These are phyloP conservation scores for Candida tropicalis DNA, from an alignment of 1,139 yeast species.

Conservation along the genomic window DNA sequence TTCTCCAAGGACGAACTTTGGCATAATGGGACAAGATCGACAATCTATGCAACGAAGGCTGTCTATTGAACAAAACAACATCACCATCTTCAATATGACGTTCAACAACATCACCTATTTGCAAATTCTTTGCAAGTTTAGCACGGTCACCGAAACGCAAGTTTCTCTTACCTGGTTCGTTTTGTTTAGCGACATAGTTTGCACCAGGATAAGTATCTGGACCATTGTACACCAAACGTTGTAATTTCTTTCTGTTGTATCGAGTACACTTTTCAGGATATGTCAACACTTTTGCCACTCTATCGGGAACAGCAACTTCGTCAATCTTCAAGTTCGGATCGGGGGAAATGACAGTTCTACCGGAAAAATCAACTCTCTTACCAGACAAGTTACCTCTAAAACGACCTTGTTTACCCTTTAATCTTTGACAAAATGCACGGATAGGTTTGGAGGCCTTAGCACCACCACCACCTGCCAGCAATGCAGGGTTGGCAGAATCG, in stretches of 20 bases:
- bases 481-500: slow-evolving; percentile 86
- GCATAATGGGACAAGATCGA: slow-evolving; percentile 96
- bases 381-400: slow-evolving; percentile 98
- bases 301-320: slow-evolving; percentile 97
- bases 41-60: slow-evolving; percentile 93
- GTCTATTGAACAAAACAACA: slow-evolving; percentile 93
- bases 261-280: slow-evolving; percentile 95
- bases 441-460: slow-evolving; percentile 75
- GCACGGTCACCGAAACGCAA: slow-evolving; percentile 84
- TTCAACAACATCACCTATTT: slow-evolving; percentile 93
- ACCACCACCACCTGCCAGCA: slow-evolving; percentile 59
- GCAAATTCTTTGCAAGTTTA: slow-evolving; percentile 74
- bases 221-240: slow-evolving; percentile 75
- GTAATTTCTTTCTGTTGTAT: slow-evolving; percentile 80
- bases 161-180: slow-evolving; percentile 86
- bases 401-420: slow-evolving; percentile 98
- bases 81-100: slow-evolving; percentile 98
- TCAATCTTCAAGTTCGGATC: slow-evolving; percentile 95
- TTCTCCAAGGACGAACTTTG: slow-evolving; percentile 96
- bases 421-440: slow-evolving; percentile 94
- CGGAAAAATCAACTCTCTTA: slow-evolving; percentile 98
- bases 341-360: slow-evolving; percentile 97
- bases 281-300: slow-evolving; percentile 93
- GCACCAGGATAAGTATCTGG: slow-evolving; percentile 96
- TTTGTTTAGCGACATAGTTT: slow-evolving; percentile 79